Evolutionary conservation across 2,329 filamentous ascomycete species (phyloP).

Genomic region (Aspergillus neoniger): DNA sequence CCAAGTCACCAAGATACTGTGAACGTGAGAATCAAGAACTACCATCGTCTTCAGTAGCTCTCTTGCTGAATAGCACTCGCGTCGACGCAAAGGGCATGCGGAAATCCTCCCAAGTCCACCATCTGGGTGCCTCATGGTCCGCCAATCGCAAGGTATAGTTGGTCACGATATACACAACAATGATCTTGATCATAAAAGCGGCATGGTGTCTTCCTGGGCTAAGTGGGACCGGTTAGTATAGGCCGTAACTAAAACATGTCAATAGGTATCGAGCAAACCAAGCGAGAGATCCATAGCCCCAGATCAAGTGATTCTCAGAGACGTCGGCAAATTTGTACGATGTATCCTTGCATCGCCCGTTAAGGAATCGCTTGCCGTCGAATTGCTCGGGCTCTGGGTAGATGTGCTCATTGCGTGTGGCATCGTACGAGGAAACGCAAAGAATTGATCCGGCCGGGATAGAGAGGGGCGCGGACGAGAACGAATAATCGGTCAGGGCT

Average conservation of each 20-base stretch:
- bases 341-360: neutral
- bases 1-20: no score
- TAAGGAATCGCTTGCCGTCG: neutral
- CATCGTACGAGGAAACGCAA: neutral
- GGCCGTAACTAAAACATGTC: neutral
- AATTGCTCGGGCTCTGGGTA: neutral
- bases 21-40: no score
- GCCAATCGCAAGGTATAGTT: neutral
- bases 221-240: neutral
- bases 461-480: neutral
- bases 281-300: neutral
- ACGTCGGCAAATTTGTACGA: neutral
- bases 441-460: neutral
- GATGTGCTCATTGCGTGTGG: neutral
- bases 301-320: neutral
- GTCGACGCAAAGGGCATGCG: neutral
- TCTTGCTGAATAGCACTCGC: neutral
- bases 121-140: neutral
- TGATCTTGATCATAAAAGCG: neutral
- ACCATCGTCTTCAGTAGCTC: no score
- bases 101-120: neutral
- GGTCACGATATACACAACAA: neutral
- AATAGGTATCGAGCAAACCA: neutral
- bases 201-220: neutral
- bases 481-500: neutral